Conservation (phyloP, 2,329 filamentous ascomycete species). For the Aspergillus quadricinctus region DNA sequence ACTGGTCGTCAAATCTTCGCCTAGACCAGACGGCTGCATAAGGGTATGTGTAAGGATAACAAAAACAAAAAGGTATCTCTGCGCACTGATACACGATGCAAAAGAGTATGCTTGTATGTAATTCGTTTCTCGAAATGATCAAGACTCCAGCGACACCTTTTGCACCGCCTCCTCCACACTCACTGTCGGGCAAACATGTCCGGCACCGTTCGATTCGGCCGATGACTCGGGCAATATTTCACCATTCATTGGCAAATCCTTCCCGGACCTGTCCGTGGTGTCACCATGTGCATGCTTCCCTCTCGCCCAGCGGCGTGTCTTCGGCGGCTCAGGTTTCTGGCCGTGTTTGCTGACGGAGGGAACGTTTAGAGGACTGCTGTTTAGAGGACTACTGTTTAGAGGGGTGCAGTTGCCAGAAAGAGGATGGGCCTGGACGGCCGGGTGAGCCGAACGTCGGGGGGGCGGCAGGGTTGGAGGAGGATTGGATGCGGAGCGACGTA, state of each 20-base stretch:
- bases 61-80: background rate
- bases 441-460: slow-evolving; percentile 34
- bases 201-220: slow-evolving; percentile 2
- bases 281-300: slow-evolving; percentile 24
- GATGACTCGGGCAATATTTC: background rate
- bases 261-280: slow-evolving; percentile 18
- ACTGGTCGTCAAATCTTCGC: too few species aligned
- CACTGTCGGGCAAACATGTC: slow-evolving; percentile 11
- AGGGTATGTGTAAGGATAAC: background rate
- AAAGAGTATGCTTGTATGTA: background rate
- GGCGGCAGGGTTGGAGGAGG: slow-evolving; percentile 40
- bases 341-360: slow-evolving; percentile 18
- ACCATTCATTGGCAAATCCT: background rate
- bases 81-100: background rate
- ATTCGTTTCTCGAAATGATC: background rate
- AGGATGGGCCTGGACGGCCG: slow-evolving; percentile 17
- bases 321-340: slow-evolving; percentile 38
- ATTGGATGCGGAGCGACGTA: slow-evolving; percentile 30
- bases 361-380: slow-evolving; percentile 2
- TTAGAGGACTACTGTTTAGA: slow-evolving; percentile 8
- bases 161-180: slow-evolving; percentile 34
- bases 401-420: slow-evolving; percentile 25
- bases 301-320: slow-evolving; percentile 39
- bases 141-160: slow-evolving; percentile 25
- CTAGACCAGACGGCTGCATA: background rate